A percentile compares a stretch with the other conserved stretches of the same genome.
Conservation (phyloP, 31 red algal genomes). For the Odonthalia washingtoniensis region DNA sequence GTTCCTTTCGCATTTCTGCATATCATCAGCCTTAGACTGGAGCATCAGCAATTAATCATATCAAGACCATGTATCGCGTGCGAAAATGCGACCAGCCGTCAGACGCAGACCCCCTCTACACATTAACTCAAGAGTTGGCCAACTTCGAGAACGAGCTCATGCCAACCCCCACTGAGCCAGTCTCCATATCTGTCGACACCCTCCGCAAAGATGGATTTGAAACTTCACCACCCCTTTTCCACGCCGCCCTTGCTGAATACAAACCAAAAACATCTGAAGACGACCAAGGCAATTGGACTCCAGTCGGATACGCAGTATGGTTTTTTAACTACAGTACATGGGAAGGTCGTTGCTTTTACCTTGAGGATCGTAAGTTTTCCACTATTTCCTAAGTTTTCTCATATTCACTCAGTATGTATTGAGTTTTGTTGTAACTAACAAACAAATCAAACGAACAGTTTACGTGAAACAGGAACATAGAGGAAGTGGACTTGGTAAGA, state of each 20-base stretch:
- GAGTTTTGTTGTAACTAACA: background rate
- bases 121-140: background rate
- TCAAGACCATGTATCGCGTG: slow-evolving; percentile 27
- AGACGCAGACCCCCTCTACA: background rate
- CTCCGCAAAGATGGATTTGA: slow-evolving; percentile 2
- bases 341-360: slow-evolving; percentile 32
- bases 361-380: slow-evolving; percentile 43
- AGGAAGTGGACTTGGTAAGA: slow-evolving; percentile 25
- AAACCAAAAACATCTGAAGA: background rate
- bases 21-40: too few species aligned
- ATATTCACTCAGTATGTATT: background rate
- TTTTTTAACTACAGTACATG: slow-evolving; percentile 47
- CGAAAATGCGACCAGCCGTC: background rate
- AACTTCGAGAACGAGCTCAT: background rate
- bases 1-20: too few species aligned
- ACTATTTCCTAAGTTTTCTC: background rate
- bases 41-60: too few species aligned
- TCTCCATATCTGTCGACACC: background rate
- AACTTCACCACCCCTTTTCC: slow-evolving; percentile 26
- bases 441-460: too few species aligned
- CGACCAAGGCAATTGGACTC: background rate
- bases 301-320: slow-evolving; percentile 37
- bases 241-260: slow-evolving; percentile 34
- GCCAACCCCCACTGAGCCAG: too few species aligned
- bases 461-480: slow-evolving; percentile 37